A percentile compares a stretch with the other conserved stretches of the same genome.
phyloP scores from a whole-genome alignment of 2,329 filamentous ascomycete species.

The Blastomyces gilchristii region DNA sequence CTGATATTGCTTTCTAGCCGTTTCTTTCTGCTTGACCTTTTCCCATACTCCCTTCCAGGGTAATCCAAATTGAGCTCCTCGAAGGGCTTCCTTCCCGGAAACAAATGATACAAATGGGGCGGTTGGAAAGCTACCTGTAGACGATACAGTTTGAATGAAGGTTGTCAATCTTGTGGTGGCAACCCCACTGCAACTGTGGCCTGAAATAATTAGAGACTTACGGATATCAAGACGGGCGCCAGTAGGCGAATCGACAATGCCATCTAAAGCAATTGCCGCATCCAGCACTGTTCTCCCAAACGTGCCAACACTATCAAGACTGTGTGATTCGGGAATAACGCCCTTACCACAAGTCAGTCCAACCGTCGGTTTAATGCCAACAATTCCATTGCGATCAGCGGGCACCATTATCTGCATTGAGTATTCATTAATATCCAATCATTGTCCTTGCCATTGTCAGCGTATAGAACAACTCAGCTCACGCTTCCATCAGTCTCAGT shows the following conservation, averaged over 20 bases:
- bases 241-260: conserved; percentile 54
- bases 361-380: conserved; percentile 67
- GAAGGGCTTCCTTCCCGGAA: conserved; percentile 43
- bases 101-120: conserved; percentile 46
- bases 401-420: conserved; percentile 52
- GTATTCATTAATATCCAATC: neutral
- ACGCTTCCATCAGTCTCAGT: conserved; percentile 63
- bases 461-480: conserved; percentile 22
- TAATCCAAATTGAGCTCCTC: conserved; percentile 56
- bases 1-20: neutral
- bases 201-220: conserved; percentile 34
- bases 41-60: conserved; percentile 65
- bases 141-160: neutral
- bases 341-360: conserved; percentile 58
- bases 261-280: conserved; percentile 55
- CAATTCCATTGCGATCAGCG: conserved; percentile 56
- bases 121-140: neutral
- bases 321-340: conserved; percentile 55
- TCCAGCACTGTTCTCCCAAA: conserved; percentile 58
- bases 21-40: conserved; percentile 48
- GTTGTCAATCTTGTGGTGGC: neutral
- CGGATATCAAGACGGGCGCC: conserved; percentile 38
- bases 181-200: neutral
- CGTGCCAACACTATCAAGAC: conserved; percentile 59
- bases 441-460: neutral